Evolutionary conservation across 345 rosid species (phyloP).

Genomic region (Dipteronia sinensis): DNA sequence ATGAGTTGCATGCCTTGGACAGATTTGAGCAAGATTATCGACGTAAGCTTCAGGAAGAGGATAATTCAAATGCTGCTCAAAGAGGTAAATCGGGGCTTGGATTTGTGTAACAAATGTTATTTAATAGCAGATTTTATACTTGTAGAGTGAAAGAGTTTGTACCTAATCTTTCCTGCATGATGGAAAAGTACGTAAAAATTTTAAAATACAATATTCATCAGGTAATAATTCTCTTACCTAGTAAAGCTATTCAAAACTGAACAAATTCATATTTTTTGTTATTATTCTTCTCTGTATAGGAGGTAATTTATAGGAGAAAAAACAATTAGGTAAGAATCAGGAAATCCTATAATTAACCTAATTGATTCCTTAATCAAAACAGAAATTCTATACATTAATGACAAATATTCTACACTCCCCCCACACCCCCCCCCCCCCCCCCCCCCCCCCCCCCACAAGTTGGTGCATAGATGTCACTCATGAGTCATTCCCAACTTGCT

Average conservation of each 20-base stretch:
- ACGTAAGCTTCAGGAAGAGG: constrained; percentile 93
- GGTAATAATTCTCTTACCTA: background rate
- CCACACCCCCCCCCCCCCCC: too few species aligned
- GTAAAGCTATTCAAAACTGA: background rate
- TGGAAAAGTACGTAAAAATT: background rate
- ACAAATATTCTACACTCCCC: too few species aligned
- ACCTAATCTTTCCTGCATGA: background rate
- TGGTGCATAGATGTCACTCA: too few species aligned
- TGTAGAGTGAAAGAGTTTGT: background rate
- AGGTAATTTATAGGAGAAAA: too few species aligned
- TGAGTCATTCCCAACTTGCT: too few species aligned
- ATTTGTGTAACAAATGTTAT: constrained; percentile 6
- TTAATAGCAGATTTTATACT: background rate
- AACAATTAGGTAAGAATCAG: too few species aligned
- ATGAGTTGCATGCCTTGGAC: constrained; percentile 94
- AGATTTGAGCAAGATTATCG: constrained; percentile 98
- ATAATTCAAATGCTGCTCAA: constrained; percentile 67
- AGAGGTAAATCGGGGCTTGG: constrained; percentile 50
- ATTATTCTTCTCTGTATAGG: too few species aligned
- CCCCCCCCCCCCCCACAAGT: too few species aligned
- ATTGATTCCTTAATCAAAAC: too few species aligned
- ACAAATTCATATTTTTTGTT: too few species aligned
- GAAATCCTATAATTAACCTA: too few species aligned
- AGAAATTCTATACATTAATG: too few species aligned
- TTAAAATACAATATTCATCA: background rate